Evolutionary conservation across 768 basidiomycete species (phyloP), one percentile per base, ranked within the genome.

Genomic region (Suillus ampliporus): DNA sequence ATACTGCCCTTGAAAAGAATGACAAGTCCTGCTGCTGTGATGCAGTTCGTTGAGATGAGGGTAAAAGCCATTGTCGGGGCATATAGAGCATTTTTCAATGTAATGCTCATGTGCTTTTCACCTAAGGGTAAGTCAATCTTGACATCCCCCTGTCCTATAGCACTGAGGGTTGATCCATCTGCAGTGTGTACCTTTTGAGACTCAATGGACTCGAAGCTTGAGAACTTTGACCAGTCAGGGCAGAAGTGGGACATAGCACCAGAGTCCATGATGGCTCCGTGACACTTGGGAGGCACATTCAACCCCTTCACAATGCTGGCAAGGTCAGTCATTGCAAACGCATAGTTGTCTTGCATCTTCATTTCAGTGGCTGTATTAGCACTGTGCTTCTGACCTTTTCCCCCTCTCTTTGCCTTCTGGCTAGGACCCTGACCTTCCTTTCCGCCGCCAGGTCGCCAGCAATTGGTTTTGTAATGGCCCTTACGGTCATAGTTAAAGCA

Each of bases 401-500:
- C n/a, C n/a, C n/a, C n/a, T n/a, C n/a, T n/a, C n/a, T n/a, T n/a
- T n/a, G n/a, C n/a, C n/a, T 47, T 35, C 46, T 60, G 57, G 11
- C 13, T 34, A 23, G 57, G 57, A 19, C 58, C 47, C 28, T 60
- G 58, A 7, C 58, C 58, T 31, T 60, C 58, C 14, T 60, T 57
- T 40, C 57, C 38, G 4, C 57, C 57, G 0, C 58, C 58, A 47
- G 7, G n/a, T 5, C 17, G 2, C 58, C 58, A 57, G 9, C 57
- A 57, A 15, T 57, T 26, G 8, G 17, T 15, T 5, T 38, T 57
- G 4, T 38, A n/a, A 26, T 57, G 57, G 4, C 57, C 57, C 5
- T 38, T 40, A 8, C 26, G 3, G n/a, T 21, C 17, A 28, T 35
- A 57, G 15, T 57, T 57, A 15, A 34, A 28, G 28, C 52, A 53